Evolutionary conservation across 192 early-diverging fungal species (phyloP).

Genomic region (Linnemannia elongata): DNA sequence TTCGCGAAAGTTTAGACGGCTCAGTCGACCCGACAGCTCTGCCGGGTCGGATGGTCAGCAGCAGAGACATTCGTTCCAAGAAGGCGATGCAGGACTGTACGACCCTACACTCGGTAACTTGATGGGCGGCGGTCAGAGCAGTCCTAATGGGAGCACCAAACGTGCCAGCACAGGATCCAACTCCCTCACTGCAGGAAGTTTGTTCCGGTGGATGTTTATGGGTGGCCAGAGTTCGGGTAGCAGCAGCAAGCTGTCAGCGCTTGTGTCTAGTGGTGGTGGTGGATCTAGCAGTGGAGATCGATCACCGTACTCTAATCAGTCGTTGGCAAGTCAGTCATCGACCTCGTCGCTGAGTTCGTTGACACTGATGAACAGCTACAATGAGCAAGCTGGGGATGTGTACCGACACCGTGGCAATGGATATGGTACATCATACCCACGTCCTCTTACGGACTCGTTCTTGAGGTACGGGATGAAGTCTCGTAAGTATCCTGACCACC

Average conservation of each 20-base stretch:
- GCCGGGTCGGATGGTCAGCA: slow-evolving; percentile 17
- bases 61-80: slow-evolving; percentile 10
- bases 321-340: slow-evolving; percentile 27
- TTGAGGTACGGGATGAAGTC: slow-evolving; percentile 27
- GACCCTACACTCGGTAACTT: slow-evolving; percentile 7
- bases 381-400: slow-evolving; percentile 23
- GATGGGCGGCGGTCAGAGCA: neutral
- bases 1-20: slow-evolving; percentile 40
- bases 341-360: slow-evolving; percentile 30
- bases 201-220: slow-evolving; percentile 52
- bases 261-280: neutral
- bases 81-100: slow-evolving; percentile 11
- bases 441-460: slow-evolving; percentile 8
- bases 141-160: slow-evolving; percentile 9
- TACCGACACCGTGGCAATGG: slow-evolving; percentile 23
- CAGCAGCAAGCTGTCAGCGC: neutral
- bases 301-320: slow-evolving; percentile 9
- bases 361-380: slow-evolving; percentile 14
- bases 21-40: slow-evolving; percentile 26
- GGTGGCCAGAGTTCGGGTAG: slow-evolving; percentile 15
- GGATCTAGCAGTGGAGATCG: slow-evolving; percentile 12
- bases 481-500: slow-evolving; percentile 42
- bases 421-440: slow-evolving; percentile 9
- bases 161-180: slow-evolving; percentile 39
- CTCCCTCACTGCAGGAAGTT: slow-evolving; percentile 39